Evolutionary conservation across 2,329 filamentous ascomycete genomes (phyloP).

Genomic region (Diaporthe batatas): DNA sequence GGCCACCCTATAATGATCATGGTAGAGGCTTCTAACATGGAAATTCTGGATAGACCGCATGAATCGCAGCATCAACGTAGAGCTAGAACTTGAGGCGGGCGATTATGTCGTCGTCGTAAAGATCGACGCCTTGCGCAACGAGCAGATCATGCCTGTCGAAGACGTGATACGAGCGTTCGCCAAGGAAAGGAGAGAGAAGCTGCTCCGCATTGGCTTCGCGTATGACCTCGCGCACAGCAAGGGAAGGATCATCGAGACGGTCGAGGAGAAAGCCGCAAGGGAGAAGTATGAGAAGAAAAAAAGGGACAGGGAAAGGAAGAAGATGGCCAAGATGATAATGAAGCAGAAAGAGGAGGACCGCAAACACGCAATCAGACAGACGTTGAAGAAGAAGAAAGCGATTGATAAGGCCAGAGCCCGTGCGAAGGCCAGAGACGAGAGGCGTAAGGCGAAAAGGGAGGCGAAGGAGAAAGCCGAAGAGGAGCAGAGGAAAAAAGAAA

Average conservation of each 20-base stretch:
- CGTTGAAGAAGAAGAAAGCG: slow-evolving; percentile 54
- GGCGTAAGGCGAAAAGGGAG: slow-evolving; percentile 50
- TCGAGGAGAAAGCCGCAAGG: slow-evolving; percentile 63
- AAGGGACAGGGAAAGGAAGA: slow-evolving; percentile 64
- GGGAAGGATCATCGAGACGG: slow-evolving; percentile 63
- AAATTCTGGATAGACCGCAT: slow-evolving; percentile 57
- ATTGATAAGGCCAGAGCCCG: slow-evolving; percentile 42
- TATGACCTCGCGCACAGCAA: slow-evolving; percentile 74
- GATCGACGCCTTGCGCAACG: slow-evolving; percentile 64
- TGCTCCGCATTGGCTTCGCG: slow-evolving; percentile 68
- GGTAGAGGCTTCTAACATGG: not conserved
- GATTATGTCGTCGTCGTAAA: slow-evolving; percentile 70
- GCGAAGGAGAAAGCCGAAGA: slow-evolving; percentile 49
- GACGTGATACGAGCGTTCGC: slow-evolving; percentile 68
- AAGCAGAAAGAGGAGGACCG: slow-evolving; percentile 53
- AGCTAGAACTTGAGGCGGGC: slow-evolving; percentile 69
- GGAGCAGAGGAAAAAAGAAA: slow-evolving; percentile 50
- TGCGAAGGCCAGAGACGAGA: slow-evolving; percentile 52
- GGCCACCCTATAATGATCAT: too few relatives aligned
- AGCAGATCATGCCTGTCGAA: slow-evolving; percentile 61
- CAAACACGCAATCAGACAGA: slow-evolving; percentile 53
- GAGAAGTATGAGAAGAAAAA: slow-evolving; percentile 62
- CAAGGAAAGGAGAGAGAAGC: slow-evolving; percentile 66
- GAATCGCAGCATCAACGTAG: slow-evolving; percentile 70
- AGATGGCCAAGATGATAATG: slow-evolving; percentile 58